Percentiles rank a stretch among this genome's conserved stretches.
Evolutionary conservation across 441 rosid genomes (phyloP).

Genomic region (Populus hybrid): DNA sequence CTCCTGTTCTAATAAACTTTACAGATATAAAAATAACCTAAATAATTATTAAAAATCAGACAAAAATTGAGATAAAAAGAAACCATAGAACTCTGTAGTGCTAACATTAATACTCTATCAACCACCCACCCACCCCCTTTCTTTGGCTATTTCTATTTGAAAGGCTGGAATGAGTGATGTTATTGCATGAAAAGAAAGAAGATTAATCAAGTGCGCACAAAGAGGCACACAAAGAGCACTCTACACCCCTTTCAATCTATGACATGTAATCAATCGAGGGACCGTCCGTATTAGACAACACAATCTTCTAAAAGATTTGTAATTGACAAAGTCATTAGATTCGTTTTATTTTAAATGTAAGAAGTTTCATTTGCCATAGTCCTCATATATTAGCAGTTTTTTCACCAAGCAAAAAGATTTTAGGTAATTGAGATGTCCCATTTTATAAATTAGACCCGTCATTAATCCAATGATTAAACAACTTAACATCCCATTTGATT

Average conservation of each 20-base stretch:
- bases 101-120: neutral
- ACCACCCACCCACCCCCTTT: neutral
- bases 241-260: too few species aligned
- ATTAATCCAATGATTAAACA: neutral
- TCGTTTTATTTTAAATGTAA: too few species aligned
- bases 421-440: neutral
- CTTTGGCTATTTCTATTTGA: neutral
- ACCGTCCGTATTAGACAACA: neutral
- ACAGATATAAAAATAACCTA: too few species aligned
- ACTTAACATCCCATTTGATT: too few species aligned
- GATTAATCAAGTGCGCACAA: neutral
- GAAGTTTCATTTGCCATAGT: neutral
- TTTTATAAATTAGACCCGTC: neutral
- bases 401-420: neutral
- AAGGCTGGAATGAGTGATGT: neutral
- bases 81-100: neutral
- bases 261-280: neutral
- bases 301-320: neutral
- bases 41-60: too few species aligned
- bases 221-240: too few species aligned
- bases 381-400: neutral
- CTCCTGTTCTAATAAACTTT: too few species aligned
- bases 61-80: too few species aligned
- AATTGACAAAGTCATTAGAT: too few species aligned
- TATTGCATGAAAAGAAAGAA: neutral